Percentiles rank a stretch among this genome's conserved stretches.
phyloP scores from a whole-genome alignment of 2,329 filamentous ascomycete species.

The Hymenoscyphus scutula region DNA sequence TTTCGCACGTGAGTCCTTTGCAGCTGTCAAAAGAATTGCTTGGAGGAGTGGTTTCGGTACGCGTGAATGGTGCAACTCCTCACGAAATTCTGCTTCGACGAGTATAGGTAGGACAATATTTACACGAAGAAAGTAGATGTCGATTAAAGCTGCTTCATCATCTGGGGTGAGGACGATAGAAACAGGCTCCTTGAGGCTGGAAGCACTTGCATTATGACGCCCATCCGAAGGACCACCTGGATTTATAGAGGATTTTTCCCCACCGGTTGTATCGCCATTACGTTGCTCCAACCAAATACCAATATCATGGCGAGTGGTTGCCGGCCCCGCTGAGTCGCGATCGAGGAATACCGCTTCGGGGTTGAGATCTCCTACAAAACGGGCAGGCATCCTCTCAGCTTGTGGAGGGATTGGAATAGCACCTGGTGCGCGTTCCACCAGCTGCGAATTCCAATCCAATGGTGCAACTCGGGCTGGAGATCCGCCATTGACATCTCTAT shows the following conservation, averaged over 20 bases:
- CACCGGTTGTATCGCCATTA: neutral
- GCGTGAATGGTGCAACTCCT: neutral
- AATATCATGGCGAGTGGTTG: neutral
- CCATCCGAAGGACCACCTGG: neutral
- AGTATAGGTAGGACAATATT: constrained; percentile 7
- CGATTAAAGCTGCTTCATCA: constrained; percentile 8
- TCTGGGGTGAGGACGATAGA: neutral
- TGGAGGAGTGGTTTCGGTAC: constrained; percentile 5
- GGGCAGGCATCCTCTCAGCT: neutral
- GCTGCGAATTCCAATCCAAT: neutral
- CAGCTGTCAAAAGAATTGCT: constrained; percentile 1
- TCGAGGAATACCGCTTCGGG: constrained; percentile 11
- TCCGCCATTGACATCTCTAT: neutral
- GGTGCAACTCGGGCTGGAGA: neutral
- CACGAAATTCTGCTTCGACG: constrained; percentile 1
- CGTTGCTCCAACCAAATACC: constrained; percentile 10
- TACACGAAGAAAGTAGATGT: constrained; percentile 8
- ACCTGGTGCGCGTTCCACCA: neutral
- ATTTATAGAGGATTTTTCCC: neutral
- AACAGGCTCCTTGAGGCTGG: neutral
- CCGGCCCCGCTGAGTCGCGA: neutral
- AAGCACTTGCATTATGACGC: neutral
- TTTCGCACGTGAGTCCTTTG: neutral
- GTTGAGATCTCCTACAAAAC: constrained; percentile 13
- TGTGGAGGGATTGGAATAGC: neutral